Base-by-base conservation (phyloP, 352 stramenopile species). In the Pythium rhizo-oryzae region DNA sequence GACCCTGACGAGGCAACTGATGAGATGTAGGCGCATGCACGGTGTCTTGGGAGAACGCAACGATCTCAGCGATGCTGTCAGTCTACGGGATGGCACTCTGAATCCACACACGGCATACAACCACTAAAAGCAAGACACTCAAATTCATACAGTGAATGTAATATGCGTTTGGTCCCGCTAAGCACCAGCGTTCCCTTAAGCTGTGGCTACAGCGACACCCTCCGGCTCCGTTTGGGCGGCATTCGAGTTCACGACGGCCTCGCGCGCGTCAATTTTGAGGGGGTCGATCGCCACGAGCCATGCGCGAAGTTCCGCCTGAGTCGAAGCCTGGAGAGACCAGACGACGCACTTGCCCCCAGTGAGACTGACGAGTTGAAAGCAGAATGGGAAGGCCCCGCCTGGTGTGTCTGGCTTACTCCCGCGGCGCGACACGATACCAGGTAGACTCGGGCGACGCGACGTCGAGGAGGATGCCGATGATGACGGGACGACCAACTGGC, bases 281-380 rank as follows among this genome's bases (percentile, higher is more conserved):
- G 83, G 84, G 51, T 91, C 81, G 33, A 92, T 90, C 13, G 80
- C 80, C 8, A 88, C 78, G 18, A 91, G 77, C 87, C 85, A 93
- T 46, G 84, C 79, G 11, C 77, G 75, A 71, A 92, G 82, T 59
- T 94, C 85, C 1, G 76, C 57, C 8, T 75, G 67, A 0, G 82
- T 92, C 6, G 87, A 94, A 21, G 84, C 81, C 70, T 93, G 83
- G 15, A 93, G 74, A 50, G 81, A 89, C 87, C 87, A 94, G 23
- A 93, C 76, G 0, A 90, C 58, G 28, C 79, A 86, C 61, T 88
- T 89, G 53, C 53, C 50, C 13, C 76, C 78, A 3, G 62, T 64
- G 6, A 85, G 67, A 39, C 75, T 87, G 37, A 91, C 80, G 12
- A 94, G 54, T 62, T 88, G 83, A 60, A 94, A 94, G 19, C 77